phyloP scores from a whole-genome alignment of 441 rosid species.

The Populus hybrid region DNA sequence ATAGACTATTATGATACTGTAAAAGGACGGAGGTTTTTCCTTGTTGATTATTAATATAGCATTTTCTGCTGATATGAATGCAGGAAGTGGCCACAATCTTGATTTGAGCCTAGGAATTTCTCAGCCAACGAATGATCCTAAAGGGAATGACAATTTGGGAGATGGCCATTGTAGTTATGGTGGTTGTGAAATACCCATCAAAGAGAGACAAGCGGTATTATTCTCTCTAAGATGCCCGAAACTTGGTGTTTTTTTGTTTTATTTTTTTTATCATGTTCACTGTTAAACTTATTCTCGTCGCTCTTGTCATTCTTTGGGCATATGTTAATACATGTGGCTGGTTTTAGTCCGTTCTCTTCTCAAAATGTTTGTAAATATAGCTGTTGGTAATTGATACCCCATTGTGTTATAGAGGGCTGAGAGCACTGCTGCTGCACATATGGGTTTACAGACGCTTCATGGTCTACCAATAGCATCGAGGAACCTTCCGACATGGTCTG shows the following conservation, averaged over 20 bases:
- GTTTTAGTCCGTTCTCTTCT: constrained; percentile 4
- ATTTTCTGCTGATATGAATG: constrained; percentile 9
- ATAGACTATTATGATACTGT: not conserved
- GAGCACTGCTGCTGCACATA: constrained; percentile 21
- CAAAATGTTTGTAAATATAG: not conserved
- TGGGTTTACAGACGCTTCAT: not conserved
- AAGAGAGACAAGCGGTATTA: constrained; percentile 30
- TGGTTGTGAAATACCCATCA: constrained; percentile 17
- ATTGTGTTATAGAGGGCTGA: constrained; percentile 25
- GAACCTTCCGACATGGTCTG: constrained; percentile 44
- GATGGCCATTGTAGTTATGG: not conserved
- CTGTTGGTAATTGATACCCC: not conserved
- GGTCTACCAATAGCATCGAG: constrained; percentile 15
- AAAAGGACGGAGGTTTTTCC: not conserved
- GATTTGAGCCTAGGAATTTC: constrained; percentile 76
- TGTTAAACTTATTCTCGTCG: not conserved
- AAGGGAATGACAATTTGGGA: constrained; percentile 27
- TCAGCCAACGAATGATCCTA: constrained; percentile 38
- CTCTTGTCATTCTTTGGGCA: not conserved
- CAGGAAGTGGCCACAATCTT: constrained; percentile 53
- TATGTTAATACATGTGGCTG: not conserved
- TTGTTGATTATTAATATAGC: constrained; percentile 5
- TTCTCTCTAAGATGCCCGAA: constrained; percentile 8
- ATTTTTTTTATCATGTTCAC: not conserved
- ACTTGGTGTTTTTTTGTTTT: not conserved